Evolutionary conservation across 805 yeast species (phyloP).

Genomic region (Yarrowia phangngaensis): DNA sequence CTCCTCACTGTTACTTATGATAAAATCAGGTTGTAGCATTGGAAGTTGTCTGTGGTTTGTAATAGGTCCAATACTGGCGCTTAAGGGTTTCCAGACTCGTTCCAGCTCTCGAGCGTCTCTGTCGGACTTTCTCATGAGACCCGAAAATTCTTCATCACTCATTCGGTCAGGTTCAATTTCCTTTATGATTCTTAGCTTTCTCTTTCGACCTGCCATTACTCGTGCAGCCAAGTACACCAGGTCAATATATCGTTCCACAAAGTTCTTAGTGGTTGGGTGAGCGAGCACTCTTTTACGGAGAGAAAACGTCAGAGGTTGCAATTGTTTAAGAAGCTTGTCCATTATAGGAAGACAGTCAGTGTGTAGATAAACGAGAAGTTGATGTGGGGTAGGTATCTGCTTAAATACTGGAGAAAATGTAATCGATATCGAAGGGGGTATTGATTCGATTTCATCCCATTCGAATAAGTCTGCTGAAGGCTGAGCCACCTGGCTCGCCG

Average conservation of each 20-base stretch:
- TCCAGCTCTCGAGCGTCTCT: constrained; percentile 32
- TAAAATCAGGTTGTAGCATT: constrained; percentile 25
- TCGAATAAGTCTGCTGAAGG: constrained; percentile 1
- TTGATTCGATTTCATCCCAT: constrained; percentile 12
- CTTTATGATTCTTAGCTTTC: constrained; percentile 26
- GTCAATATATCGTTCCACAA: constrained; percentile 32
- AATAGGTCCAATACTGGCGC: constrained; percentile 29
- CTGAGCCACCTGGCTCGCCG: too few relatives aligned
- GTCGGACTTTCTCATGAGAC: constrained; percentile 28
- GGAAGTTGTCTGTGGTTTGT: constrained; percentile 28
- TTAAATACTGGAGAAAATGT: background rate
- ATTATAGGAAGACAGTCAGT: constrained; percentile 31
- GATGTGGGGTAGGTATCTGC: constrained; percentile 37
- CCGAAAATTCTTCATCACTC: background rate
- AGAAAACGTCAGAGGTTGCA: constrained; percentile 31
- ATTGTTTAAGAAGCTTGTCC: constrained; percentile 28
- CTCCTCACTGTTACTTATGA: constrained; percentile 1
- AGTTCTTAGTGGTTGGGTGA: constrained; percentile 30
- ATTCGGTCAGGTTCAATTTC: constrained; percentile 1
- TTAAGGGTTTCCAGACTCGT: constrained; percentile 30
- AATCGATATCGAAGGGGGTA: background rate
- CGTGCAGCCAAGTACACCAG: constrained; percentile 30
- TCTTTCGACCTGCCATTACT: constrained; percentile 33
- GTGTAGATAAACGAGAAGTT: constrained; percentile 28
- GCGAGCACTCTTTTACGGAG: constrained; percentile 32